phyloP scores from a whole-genome alignment of 2,329 filamentous ascomycete species.

The Colletotrichum magnum region DNA sequence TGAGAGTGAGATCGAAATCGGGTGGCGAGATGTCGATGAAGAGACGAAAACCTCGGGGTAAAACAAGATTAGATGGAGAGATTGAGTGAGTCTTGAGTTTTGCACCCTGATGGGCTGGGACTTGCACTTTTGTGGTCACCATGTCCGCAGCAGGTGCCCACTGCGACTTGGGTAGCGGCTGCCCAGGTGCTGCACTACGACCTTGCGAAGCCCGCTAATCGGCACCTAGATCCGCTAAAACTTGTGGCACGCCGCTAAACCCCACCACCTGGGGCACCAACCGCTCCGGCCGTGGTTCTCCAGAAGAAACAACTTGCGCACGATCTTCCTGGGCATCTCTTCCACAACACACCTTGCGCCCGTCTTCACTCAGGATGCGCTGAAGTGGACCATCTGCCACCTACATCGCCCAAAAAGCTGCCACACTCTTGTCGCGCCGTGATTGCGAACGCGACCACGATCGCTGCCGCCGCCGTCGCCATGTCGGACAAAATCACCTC shows the following conservation, averaged over 20 bases:
- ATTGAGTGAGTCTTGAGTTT: background rate
- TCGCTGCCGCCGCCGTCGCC: conserved; percentile 43
- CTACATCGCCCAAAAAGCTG: too few relatives aligned
- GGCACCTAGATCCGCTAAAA: background rate
- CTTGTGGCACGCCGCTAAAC: conserved; percentile 7
- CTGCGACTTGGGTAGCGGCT: conserved; percentile 15
- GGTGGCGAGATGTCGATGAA: background rate
- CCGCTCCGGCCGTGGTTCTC: background rate
- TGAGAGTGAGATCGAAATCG: too few relatives aligned
- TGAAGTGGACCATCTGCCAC: too few relatives aligned
- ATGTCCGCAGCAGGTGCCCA: conserved; percentile 5
- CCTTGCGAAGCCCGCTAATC: conserved; percentile 17
- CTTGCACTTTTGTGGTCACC: background rate
- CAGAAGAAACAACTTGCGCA: background rate
- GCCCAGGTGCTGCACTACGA: conserved; percentile 17
- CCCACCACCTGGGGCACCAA: background rate
- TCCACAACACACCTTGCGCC: background rate
- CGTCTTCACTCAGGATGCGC: too few relatives aligned
- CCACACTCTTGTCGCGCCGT: background rate
- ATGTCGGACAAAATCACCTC: conserved; percentile 75
- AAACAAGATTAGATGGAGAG: background rate
- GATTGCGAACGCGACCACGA: background rate
- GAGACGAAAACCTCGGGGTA: too few relatives aligned
- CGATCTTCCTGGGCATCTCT: too few relatives aligned
- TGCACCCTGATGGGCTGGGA: conserved; percentile 11